Evolutionary conservation across 768 basidiomycete species (phyloP).

Genomic region (Leucocoprinus leucothites): DNA sequence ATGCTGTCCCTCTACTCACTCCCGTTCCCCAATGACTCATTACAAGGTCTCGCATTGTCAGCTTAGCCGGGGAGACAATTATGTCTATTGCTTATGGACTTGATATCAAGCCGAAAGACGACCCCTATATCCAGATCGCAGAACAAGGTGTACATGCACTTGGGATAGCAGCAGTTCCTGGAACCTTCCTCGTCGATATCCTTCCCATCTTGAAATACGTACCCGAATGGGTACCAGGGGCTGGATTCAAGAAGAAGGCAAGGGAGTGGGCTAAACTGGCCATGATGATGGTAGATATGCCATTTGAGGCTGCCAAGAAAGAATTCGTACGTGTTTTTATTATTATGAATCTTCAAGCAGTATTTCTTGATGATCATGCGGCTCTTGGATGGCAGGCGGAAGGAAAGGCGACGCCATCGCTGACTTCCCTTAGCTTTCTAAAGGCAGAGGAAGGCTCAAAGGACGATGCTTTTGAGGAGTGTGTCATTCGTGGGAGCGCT

Average conservation of each 20-base stretch:
- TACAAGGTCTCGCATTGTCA: constrained; percentile 13
- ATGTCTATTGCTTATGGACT: constrained; percentile 33
- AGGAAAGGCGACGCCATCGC: constrained; percentile 15
- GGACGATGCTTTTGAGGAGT: constrained; percentile 14
- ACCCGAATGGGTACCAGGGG: constrained; percentile 30
- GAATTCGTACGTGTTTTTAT: constrained; percentile 26
- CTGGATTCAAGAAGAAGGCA: constrained; percentile 35
- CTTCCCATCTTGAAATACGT: constrained; percentile 26
- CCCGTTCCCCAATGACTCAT: no score
- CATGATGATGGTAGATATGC: constrained; percentile 29
- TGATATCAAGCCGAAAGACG: constrained; percentile 23
- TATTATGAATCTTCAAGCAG: no score
- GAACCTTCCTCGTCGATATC: constrained; percentile 28
- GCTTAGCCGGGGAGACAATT: constrained; percentile 31
- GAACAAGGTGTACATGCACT: constrained; percentile 20
- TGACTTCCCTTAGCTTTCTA: constrained; percentile 16
- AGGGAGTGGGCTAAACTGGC: constrained; percentile 32
- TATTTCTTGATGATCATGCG: no score
- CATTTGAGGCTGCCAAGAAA: constrained; percentile 28
- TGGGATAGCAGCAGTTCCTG: constrained; percentile 23
- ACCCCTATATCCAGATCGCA: constrained; percentile 28
- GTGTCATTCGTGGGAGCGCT: constrained; percentile 19
- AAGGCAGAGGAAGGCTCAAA: constrained; percentile 10
- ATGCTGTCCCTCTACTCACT: no score
- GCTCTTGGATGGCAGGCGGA: constrained; percentile 10